Evolutionary conservation across 176 grass and related monocot genomes (phyloP).

Genomic region (Rhynchospora pubera): DNA sequence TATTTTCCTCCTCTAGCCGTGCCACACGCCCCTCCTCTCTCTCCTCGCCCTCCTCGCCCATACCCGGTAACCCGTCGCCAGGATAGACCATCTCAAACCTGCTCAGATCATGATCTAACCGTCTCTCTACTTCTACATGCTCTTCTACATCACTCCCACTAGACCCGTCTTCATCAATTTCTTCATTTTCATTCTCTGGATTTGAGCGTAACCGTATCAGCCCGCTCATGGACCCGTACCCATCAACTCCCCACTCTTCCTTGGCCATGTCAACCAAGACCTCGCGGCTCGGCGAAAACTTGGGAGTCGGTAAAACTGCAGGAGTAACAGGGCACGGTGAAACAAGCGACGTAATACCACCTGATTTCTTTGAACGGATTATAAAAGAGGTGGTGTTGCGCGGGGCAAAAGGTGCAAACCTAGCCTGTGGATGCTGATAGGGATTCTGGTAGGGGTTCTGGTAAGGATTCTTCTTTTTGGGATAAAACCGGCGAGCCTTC

Average conservation of each 20-base stretch:
- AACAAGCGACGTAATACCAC: constrained; percentile 65
- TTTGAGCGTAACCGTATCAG: constrained; percentile 71
- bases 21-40: constrained; percentile 33
- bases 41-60: constrained; percentile 22
- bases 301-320: constrained; percentile 75
- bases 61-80: constrained; percentile 2
- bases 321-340: constrained; percentile 91
- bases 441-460: constrained; percentile 22
- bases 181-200: constrained; percentile 25
- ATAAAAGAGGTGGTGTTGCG: constrained; percentile 93
- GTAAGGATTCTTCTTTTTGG: constrained; percentile 24
- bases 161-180: constrained; percentile 49
- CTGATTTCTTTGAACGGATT: constrained; percentile 78
- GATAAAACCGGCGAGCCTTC: constrained; percentile 36
- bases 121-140: constrained; percentile 85
- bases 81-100: constrained; percentile 97
- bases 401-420: constrained; percentile 61
- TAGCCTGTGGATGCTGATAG: constrained; percentile 16
- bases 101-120: constrained; percentile 95
- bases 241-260: constrained; percentile 97
- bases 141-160: constrained; percentile 96
- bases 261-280: constrained; percentile 95
- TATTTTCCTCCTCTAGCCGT: constrained; percentile 76
- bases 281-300: constrained; percentile 74
- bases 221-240: constrained; percentile 96